Conservation (phyloP, 2,329 filamentous ascomycete genomes). For the Exophiala sp. region DNA sequence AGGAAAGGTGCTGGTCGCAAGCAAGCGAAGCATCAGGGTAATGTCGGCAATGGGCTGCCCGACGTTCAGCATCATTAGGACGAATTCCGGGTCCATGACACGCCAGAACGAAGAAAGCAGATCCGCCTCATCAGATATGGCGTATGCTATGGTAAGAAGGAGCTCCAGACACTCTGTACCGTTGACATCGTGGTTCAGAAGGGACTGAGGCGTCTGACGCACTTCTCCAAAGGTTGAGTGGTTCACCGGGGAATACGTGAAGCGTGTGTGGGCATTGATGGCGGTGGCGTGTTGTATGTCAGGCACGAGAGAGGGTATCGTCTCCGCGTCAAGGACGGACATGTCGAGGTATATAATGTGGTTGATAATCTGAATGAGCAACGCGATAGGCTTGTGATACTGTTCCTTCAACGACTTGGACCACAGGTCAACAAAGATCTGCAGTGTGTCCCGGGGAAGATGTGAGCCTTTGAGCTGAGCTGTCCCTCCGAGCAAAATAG, state of each 20-base stretch:
- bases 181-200: conserved; percentile 46
- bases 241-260: conserved; percentile 41
- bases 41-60: conserved; percentile 54
- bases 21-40: conserved; percentile 48
- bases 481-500: conserved; percentile 50
- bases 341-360: conserved; percentile 39
- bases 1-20: conserved; percentile 50
- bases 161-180: conserved; percentile 51
- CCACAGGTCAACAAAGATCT: conserved; percentile 51
- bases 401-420: conserved; percentile 50
- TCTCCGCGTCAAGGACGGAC: conserved; percentile 33
- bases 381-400: conserved; percentile 41
- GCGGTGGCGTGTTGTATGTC: conserved; percentile 45
- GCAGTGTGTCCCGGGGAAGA: conserved; percentile 46
- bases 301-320: conserved; percentile 37
- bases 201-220: conserved; percentile 38
- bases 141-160: conserved; percentile 49
- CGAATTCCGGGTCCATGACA: conserved; percentile 51
- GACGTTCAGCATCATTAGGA: conserved; percentile 54
- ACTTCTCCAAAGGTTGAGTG: conserved; percentile 37
- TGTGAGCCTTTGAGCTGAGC: conserved; percentile 40
- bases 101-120: conserved; percentile 50
- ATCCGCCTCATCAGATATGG: conserved; percentile 35
- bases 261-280: conserved; percentile 51
- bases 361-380: conserved; percentile 39